These are phyloP conservation scores for Vitis amurensis DNA, from an alignment of 164 flowering plant genomes.

Conservation along the genomic window DNA sequence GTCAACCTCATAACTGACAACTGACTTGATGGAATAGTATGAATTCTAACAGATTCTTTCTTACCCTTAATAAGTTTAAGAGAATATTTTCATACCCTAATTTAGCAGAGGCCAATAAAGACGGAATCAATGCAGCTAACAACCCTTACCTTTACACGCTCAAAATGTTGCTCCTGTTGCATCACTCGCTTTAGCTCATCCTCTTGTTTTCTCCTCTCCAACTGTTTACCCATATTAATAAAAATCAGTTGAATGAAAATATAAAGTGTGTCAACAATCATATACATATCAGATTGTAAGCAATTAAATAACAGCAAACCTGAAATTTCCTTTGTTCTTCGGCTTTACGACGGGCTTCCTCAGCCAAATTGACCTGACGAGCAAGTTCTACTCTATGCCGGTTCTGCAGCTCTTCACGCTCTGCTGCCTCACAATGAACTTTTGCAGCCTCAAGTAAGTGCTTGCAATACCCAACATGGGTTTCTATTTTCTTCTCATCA, in stretches of 20 bases:
- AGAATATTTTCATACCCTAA: not conserved
- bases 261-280: too few species aligned
- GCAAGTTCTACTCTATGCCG: constrained; percentile 83
- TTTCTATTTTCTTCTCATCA: constrained; percentile 95
- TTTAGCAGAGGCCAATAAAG: not conserved
- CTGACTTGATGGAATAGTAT: not conserved
- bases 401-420: constrained; percentile 81
- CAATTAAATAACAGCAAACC: constrained; percentile 33
- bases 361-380: constrained; percentile 81
- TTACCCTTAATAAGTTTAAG: too few species aligned
- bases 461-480: constrained; percentile 94
- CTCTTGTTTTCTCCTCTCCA: constrained; percentile 92
- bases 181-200: constrained; percentile 79
- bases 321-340: constrained; percentile 88
- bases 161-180: constrained; percentile 81
- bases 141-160: constrained; percentile 70
- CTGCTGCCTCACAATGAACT: constrained; percentile 92
- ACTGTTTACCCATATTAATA: constrained; percentile 33
- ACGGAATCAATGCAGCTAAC: not conserved
- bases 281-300: not conserved
- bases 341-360: constrained; percentile 90
- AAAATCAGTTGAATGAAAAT: not conserved
- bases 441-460: constrained; percentile 89
- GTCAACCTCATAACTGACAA: too few species aligned
- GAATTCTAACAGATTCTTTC: not conserved